Evolutionary conservation across 2,329 filamentous ascomycete genomes (phyloP).

Genomic region (Dryadomyces quercivorus): DNA sequence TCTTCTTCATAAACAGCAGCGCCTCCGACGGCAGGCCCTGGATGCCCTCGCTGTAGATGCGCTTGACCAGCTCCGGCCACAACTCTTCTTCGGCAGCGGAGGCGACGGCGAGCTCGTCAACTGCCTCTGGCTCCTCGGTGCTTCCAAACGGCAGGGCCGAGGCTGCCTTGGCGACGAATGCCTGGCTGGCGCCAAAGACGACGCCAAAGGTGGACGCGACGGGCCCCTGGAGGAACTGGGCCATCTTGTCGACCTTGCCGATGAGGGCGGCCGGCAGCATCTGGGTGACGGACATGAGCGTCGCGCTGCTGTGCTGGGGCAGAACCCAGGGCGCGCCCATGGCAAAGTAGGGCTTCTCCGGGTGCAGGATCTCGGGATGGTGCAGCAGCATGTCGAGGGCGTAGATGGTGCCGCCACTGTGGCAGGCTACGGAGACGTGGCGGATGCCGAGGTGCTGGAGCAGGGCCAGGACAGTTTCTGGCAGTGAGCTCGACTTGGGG

Average conservation of each 20-base stretch:
- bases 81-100: slow-evolving; percentile 13
- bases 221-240: slow-evolving; percentile 11
- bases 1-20: slow-evolving; percentile 17
- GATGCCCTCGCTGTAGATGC: slow-evolving; percentile 15
- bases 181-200: slow-evolving; percentile 3
- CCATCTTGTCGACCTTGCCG: slow-evolving; percentile 12
- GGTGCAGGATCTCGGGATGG: slow-evolving; percentile 17
- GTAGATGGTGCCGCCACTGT: slow-evolving; percentile 20
- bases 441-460: slow-evolving; percentile 20
- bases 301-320: slow-evolving; percentile 14
- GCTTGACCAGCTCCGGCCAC: slow-evolving; percentile 10
- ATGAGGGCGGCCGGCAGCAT: slow-evolving; percentile 14
- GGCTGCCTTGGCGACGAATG: not conserved
- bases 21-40: slow-evolving; percentile 17
- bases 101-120: slow-evolving; percentile 1
- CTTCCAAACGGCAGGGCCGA: not conserved
- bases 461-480: slow-evolving; percentile 16
- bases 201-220: slow-evolving; percentile 12
- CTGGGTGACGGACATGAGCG: slow-evolving; percentile 12
- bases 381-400: slow-evolving; percentile 19
- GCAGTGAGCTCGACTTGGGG: not conserved
- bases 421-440: slow-evolving; percentile 18
- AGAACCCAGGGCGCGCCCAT: slow-evolving; percentile 20
- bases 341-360: slow-evolving; percentile 15
- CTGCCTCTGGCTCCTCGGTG: not conserved